Conservation (phyloP, 805 yeast species). For the Metschnikowia cubensis region DNA sequence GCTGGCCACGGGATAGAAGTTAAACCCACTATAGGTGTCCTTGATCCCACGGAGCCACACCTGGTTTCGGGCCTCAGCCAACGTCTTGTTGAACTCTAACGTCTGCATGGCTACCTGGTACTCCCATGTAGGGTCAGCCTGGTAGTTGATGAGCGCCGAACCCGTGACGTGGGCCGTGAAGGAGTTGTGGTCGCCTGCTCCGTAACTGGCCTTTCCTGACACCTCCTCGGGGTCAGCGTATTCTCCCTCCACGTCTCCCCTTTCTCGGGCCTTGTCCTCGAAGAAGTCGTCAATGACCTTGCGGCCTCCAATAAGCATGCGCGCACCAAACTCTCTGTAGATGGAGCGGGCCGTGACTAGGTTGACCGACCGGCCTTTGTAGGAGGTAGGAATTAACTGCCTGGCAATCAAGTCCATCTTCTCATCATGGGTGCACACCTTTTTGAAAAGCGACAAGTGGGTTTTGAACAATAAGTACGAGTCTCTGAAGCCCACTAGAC, state of each 20-base stretch:
- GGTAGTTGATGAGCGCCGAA: constrained; percentile 39
- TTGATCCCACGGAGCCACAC: constrained; percentile 55
- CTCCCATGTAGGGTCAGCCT: constrained; percentile 75
- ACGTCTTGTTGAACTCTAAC: constrained; percentile 61
- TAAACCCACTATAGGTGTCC: constrained; percentile 83
- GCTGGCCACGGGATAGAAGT: constrained; percentile 66
- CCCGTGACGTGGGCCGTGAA: constrained; percentile 35
- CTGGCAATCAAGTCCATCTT: constrained; percentile 79
- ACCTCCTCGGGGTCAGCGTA: constrained; percentile 53
- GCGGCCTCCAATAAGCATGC: constrained; percentile 72
- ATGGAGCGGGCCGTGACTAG: constrained; percentile 87
- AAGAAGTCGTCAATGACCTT: constrained; percentile 86
- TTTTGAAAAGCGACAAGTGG: constrained; percentile 70
- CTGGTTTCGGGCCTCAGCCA: constrained; percentile 55
- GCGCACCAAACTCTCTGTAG: constrained; percentile 88
- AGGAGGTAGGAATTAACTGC: constrained; percentile 80
- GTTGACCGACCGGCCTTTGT: constrained; percentile 85
- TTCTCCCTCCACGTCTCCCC: constrained; percentile 69
- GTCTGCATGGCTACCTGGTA: constrained; percentile 79
- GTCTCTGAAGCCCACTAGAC: constrained; percentile 91
- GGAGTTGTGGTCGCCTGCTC: constrained; percentile 16
- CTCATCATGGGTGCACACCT: constrained; percentile 69
- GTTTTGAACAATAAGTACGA: constrained; percentile 86
- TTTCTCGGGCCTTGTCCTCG: constrained; percentile 54
- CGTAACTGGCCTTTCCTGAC: constrained; percentile 12